phyloP scores from a whole-genome alignment of 805 yeast species.

The Huiozyma sinensis region DNA sequence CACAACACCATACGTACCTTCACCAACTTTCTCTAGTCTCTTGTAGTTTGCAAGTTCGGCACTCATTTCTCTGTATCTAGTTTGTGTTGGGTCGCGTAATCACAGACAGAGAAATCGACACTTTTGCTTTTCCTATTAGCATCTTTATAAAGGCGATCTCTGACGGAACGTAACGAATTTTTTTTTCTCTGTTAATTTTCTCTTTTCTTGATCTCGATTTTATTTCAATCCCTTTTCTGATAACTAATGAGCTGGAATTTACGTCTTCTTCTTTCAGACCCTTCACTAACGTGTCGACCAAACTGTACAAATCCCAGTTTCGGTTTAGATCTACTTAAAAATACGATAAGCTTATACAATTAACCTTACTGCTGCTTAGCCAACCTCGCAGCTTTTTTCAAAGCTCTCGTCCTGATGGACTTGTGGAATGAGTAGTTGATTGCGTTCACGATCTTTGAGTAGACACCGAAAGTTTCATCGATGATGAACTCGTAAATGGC shows the following conservation, averaged over 20 bases:
- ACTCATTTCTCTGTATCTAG: conserved; percentile 33
- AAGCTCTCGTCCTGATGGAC: conserved; percentile 71
- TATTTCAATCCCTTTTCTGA: too few species aligned
- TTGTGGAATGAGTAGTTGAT: conserved; percentile 70
- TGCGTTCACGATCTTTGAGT: conserved; percentile 54
- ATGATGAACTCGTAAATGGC: conserved; percentile 82
- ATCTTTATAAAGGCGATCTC: not conserved
- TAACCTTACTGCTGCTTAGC: conserved; percentile 18
- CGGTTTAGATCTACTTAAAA: too few species aligned
- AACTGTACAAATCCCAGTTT: too few species aligned
- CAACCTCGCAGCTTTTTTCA: conserved; percentile 43
- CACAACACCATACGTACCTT: conserved; percentile 97
- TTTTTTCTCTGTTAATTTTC: too few species aligned
- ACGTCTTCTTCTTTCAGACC: too few species aligned
- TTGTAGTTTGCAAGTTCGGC: conserved; percentile 87
- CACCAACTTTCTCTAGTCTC: conserved; percentile 93
- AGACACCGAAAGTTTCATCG: conserved; percentile 73
- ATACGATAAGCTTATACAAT: not conserved
- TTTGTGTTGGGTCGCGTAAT: not conserved
- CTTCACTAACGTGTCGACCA: too few species aligned
- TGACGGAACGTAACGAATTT: too few species aligned
- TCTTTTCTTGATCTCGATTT: too few species aligned
- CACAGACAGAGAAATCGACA: not conserved
- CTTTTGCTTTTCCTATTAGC: not conserved
- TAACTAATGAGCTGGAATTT: too few species aligned